Evolutionary conservation across 2,329 filamentous ascomycete genomes (phyloP).

Genomic region (Fusarium fujikuroi): DNA sequence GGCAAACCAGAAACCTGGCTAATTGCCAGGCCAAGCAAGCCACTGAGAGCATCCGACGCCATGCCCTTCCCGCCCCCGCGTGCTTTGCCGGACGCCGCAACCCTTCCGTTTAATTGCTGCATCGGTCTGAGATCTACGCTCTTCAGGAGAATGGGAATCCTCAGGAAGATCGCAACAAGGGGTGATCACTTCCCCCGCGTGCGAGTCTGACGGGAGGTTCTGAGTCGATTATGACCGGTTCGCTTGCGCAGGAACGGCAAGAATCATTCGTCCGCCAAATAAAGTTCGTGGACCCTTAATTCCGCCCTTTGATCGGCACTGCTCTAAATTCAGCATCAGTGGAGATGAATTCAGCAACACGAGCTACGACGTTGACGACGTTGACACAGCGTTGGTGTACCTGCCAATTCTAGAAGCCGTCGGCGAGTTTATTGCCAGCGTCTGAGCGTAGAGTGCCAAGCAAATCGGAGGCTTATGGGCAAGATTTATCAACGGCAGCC

Average conservation of each 20-base stretch:
- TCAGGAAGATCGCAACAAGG: conserved; percentile 29
- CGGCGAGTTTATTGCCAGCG: neutral
- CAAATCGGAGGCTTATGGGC: neutral
- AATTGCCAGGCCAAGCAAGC: conserved; percentile 34
- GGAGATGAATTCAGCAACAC: neutral
- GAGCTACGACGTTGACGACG: neutral
- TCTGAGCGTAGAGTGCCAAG: neutral
- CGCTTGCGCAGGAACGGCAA: conserved; percentile 37
- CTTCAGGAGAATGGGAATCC: conserved; percentile 16
- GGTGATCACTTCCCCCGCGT: conserved; percentile 15
- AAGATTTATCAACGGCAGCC: neutral
- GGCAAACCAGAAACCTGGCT: conserved; percentile 38
- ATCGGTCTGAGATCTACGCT: conserved; percentile 33
- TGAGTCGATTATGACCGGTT: conserved; percentile 22
- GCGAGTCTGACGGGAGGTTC: conserved; percentile 9
- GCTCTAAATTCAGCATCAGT: conserved; percentile 2
- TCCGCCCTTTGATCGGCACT: conserved; percentile 16
- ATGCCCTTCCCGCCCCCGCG: conserved; percentile 27
- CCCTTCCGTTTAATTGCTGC: conserved; percentile 31
- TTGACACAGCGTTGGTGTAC: neutral
- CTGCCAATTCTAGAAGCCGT: neutral
- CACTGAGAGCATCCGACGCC: conserved; percentile 20
- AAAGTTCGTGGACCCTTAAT: conserved; percentile 29
- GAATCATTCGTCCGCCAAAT: conserved; percentile 12
- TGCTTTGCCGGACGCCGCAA: conserved; percentile 34